Base-by-base conservation (phyloP, 2,329 filamentous ascomycete species). In the Proliferodiscus dingleyae region DNA sequence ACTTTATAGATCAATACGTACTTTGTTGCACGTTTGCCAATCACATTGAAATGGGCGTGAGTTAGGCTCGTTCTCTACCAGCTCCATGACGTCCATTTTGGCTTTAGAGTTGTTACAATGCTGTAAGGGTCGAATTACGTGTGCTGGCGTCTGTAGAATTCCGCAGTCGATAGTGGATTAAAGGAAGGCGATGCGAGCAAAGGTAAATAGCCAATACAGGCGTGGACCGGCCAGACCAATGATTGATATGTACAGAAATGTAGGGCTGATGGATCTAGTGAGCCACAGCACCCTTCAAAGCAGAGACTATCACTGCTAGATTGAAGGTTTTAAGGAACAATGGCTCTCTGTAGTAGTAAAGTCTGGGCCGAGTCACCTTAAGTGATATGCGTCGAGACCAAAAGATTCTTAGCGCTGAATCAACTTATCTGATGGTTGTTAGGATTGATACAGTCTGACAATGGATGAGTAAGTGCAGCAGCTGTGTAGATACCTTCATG, bases 11-110 rank as follows among this genome's bases (percentile, higher is more conserved):
- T 40, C 71, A 47, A 65, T 10, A 34, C 34, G 21, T 23, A 83
- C 79, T 72, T 83, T 83, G 58, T 69, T 75, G 64, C 80, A 83
- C 18, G 68, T 66, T 51, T 77, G 68, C 80, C 80, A 83, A 57
- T 80, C 75, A 63, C 80, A 83, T 66, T 77, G 72, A 61, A 81
- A 83, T 28, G 78, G 78, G 55, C 80, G 75, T 65, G 76, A 71
- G 46, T 74, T 74, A 40, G 77, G 74, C 69, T 82, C 79, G 62
- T 81, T 77, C 51, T 82, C 78, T 51, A 82, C 78, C 54, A 83
- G 68, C 64, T 82, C 79, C 67, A 81, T 73, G 57, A 83, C 72
- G 66, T 82, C 80, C 80, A 83, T 81, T 38, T 26, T 58, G 45
- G 30, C 42, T 29, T 43, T 23, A 15, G 36, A 13, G 1, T 16